Conservation (phyloP, 768 basidiomycete genomes). For the Russula foetens region DNA sequence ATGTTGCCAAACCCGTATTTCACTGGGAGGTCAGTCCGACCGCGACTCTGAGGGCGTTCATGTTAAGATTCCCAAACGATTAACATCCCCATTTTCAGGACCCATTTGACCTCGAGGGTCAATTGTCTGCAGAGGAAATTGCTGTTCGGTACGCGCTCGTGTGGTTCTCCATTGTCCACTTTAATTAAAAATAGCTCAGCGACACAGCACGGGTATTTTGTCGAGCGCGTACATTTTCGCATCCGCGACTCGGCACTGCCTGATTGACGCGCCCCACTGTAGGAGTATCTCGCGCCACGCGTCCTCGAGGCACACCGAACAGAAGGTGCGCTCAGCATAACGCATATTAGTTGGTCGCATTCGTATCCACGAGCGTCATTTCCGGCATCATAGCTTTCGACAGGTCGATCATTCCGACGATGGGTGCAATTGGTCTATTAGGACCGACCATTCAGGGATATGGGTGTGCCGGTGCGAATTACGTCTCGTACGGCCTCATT, state of each 20-base stretch:
- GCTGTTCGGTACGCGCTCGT: constrained; percentile 60
- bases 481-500: constrained; percentile 90
- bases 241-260: not conserved
- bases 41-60: too few relatives aligned
- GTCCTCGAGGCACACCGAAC: constrained; percentile 85
- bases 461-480: constrained; percentile 86
- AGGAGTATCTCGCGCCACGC: constrained; percentile 82
- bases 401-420: constrained; percentile 68
- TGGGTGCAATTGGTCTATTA: constrained; percentile 86
- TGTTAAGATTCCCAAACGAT: not conserved
- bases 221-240: constrained; percentile 42
- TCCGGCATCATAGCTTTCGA: constrained; percentile 70
- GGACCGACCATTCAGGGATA: constrained; percentile 92
- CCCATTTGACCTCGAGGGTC: constrained; percentile 68
- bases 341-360: not conserved
- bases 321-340: constrained; percentile 47
- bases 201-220: constrained; percentile 76
- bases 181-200: constrained; percentile 31
- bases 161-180: not conserved
- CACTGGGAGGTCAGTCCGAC: constrained; percentile 25
- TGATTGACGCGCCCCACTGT: not conserved
- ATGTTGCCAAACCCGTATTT: constrained; percentile 13
- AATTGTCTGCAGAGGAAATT: constrained; percentile 84
- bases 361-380: not conserved
- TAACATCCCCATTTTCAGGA: constrained; percentile 43